Base-by-base conservation (phyloP, 257 asterid genomes). In the Pogostemon cablin region DNA sequence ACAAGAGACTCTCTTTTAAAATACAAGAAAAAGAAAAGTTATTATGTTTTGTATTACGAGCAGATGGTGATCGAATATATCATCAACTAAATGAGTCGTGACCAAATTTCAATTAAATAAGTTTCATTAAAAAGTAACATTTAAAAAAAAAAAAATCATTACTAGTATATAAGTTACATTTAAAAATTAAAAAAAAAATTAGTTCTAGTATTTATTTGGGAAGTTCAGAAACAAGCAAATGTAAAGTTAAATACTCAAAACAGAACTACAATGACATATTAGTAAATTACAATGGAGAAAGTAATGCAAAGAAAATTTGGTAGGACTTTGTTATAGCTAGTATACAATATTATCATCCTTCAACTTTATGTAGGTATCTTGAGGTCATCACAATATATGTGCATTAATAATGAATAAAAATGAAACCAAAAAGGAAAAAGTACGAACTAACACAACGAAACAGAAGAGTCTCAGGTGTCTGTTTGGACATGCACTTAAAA, bases 291-390 rank as follows among this genome's bases (percentile, higher is more conserved):
- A 12, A 17, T 15, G 4, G 32, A 0, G 40, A 38, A 40, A 53
- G 53, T 43, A 35, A 49, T 47, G 43, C 8, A 3, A 70, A 35
- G 44, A 44, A 44, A 58, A 58, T 46, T 58, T 40, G 50, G 12
- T 15, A 37, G 12, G 48, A 35, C 50, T 59, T 25, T 64, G 59
- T 6, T 20, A 55, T 47, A 35, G 71, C 46, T 58, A 37, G 73
- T 77, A 78, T 75, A 77, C 79, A 80, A 71, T 74, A 77, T 73
- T 67, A 75, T 75, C 63, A 52, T 68, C 67, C 69, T 65, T 58
- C 80, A 42, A 56, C 53, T 42, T 25, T 40, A 67, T 41, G 56
- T 40, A 43, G 35, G 37, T 17, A 65, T 42, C 68, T 57, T 40
- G 6, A 40, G 62, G 74, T 59, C 34, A 72, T 34, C 49, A 17